Base-by-base conservation (phyloP, 306 rosid genomes). In the Hippophae rhamnoides region DNA sequence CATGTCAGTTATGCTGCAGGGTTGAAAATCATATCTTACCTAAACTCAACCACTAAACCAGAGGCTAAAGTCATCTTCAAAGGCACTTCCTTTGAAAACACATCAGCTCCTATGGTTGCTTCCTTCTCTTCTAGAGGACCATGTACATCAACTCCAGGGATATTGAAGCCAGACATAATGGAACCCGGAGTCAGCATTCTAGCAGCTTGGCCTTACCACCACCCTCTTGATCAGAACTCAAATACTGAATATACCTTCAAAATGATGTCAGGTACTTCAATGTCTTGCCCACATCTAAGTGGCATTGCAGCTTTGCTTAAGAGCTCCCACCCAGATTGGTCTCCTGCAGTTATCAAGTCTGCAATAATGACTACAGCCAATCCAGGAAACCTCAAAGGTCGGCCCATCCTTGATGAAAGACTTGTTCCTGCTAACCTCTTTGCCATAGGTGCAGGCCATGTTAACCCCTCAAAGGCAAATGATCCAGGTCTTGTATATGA, bases 241-340 rank as follows among this genome's bases (percentile, higher is more conserved):
- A 46, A 42, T 7, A 38, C 56, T n/a, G 40, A 60, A 31, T 64
- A 45, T 56, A 14, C 52, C 66, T 43, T 31, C 38, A 31, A 31
- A 31, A 31, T 77, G 0, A 46, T 70, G 47, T 72, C 76, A 1
- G 80, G 86, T 23, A 83, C 82, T 44, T 80, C 84, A 5, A 77
- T 83, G 86, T 67, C 89, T 8, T 76, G 83, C 13, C 85, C 83
- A 53, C 89, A 80, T 54, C 74, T 82, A 6, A 65, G 78, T 43
- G 83, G 94, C 50, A 61, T 78, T 10, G 89, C 85, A 0, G 80
- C 87, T 51, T 10, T 82, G 73, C 70, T 86, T 57, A 76, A 64
- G 63, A 78, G 71, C 65, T 69, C 86, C 10, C 86, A 80, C 72
- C 85, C 83, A 23, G 76, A 80, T 14, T 86, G 85, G 94, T 80